These are phyloP conservation scores for Teratosphaeria nubilosa DNA, from an alignment of 2,329 filamentous ascomycete genomes.

Conservation along the genomic window DNA sequence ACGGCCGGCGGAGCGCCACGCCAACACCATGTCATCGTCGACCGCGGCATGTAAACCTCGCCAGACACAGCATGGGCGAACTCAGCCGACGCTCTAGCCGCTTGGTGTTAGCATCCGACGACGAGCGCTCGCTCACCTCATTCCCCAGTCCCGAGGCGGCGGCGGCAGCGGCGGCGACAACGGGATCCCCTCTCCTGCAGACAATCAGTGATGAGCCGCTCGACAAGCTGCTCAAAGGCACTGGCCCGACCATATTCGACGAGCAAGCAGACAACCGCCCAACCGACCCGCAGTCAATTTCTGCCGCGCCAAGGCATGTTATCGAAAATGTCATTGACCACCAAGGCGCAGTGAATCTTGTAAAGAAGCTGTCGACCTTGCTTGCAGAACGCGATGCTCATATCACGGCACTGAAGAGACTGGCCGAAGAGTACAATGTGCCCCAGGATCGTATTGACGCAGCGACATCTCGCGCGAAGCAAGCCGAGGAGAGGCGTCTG, in stretches of 20 bases:
- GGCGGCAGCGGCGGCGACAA: neutral
- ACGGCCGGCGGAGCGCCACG: neutral
- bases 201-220: conserved; percentile 6
- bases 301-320: conserved; percentile 13
- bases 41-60: neutral
- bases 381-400: conserved; percentile 25
- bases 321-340: conserved; percentile 20
- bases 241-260: conserved; percentile 24
- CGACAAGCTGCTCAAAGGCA: conserved; percentile 19
- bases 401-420: conserved; percentile 23
- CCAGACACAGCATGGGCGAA: conserved; percentile 5
- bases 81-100: conserved; percentile 9
- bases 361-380: conserved; percentile 18
- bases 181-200: neutral
- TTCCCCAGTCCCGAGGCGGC: conserved; percentile 20
- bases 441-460: conserved; percentile 18
- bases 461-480: conserved; percentile 17
- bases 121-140: conserved; percentile 20
- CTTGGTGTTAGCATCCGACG: conserved; percentile 6
- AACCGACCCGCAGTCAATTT: conserved; percentile 18
- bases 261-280: conserved; percentile 9
- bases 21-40: neutral
- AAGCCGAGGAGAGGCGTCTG: conserved; percentile 17
- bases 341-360: conserved; percentile 20
- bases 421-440: conserved; percentile 24